Conservation (phyloP, 345 rosid genomes). For the Hevea brasiliensis region DNA sequence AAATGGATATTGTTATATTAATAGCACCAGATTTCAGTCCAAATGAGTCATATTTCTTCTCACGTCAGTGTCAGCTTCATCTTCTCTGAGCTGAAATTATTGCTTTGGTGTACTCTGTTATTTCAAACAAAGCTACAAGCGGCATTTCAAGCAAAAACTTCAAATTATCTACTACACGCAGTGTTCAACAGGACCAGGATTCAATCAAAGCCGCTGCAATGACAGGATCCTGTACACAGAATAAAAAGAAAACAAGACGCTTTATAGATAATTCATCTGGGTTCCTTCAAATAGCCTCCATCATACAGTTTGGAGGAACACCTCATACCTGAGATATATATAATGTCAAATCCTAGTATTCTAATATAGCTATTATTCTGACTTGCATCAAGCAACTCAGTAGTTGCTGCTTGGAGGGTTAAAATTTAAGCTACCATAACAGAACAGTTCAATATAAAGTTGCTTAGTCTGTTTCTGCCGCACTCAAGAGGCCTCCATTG, state of each 20-base stretch:
- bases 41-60: too few relatives aligned
- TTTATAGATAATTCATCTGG: conserved; percentile 2
- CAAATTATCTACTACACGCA: neutral
- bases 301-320: conserved; percentile 3
- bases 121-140: neutral
- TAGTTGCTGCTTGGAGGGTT: neutral
- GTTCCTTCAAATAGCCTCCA: conserved; percentile 8
- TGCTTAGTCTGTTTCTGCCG: conserved; percentile 52
- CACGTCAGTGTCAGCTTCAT: neutral
- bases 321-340: neutral
- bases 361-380: conserved; percentile 14
- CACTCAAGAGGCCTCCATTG: conserved; percentile 64
- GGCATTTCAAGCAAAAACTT: neutral
- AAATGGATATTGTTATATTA: neutral
- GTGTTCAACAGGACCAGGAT: conserved; percentile 4
- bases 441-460: conserved; percentile 76
- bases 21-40: too few relatives aligned
- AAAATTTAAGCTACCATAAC: conserved; percentile 64
- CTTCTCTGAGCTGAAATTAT: neutral
- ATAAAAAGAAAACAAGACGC: neutral
- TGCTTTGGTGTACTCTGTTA: neutral
- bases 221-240: neutral
- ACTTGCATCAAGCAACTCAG: conserved; percentile 6
- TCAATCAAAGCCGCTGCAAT: neutral
- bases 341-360: conserved; percentile 9